These are phyloP conservation scores for Cordyceps cicadae DNA, from an alignment of 2,329 filamentous ascomycete genomes.

Conservation along the genomic window DNA sequence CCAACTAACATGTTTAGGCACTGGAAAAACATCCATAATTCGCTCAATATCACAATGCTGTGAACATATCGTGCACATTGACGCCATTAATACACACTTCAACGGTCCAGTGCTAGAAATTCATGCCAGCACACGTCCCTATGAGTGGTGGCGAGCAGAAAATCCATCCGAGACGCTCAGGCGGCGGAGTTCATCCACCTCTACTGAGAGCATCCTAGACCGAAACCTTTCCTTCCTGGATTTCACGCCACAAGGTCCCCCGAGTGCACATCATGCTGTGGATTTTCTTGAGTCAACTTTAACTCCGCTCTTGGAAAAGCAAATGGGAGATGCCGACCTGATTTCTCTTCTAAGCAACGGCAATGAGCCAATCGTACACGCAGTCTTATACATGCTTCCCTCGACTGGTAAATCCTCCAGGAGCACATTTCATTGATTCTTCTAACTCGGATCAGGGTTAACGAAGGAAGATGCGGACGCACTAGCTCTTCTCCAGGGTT, in stretches of 20 bases:
- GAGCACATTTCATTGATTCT: neutral
- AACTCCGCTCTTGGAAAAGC: slow-evolving; percentile 28
- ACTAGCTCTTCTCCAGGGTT: slow-evolving; percentile 57
- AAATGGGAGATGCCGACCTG: slow-evolving; percentile 66
- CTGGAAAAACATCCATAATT: slow-evolving; percentile 85
- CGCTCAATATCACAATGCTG: slow-evolving; percentile 79
- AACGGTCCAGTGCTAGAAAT: slow-evolving; percentile 50
- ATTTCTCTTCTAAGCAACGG: slow-evolving; percentile 70
- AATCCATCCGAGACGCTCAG: slow-evolving; percentile 48
- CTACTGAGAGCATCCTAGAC: slow-evolving; percentile 69
- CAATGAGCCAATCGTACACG: slow-evolving; percentile 77
- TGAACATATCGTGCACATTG: slow-evolving; percentile 89
- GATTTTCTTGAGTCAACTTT: slow-evolving; percentile 59
- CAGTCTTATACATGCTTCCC: slow-evolving; percentile 72
- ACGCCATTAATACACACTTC: slow-evolving; percentile 44
- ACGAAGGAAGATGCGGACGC: slow-evolving; percentile 54
- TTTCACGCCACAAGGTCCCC: slow-evolving; percentile 14
- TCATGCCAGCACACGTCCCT: slow-evolving; percentile 73
- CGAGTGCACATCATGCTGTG: slow-evolving; percentile 48
- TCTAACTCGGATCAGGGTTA: slow-evolving; percentile 22
- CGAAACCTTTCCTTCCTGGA: slow-evolving; percentile 93
- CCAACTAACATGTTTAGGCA: slow-evolving; percentile 40
- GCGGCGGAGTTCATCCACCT: slow-evolving; percentile 52
- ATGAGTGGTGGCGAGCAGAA: slow-evolving; percentile 84
- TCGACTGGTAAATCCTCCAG: slow-evolving; percentile 47